Conservation (phyloP, 2,329 filamentous ascomycete species). For the Kalmusia sp. region DNA sequence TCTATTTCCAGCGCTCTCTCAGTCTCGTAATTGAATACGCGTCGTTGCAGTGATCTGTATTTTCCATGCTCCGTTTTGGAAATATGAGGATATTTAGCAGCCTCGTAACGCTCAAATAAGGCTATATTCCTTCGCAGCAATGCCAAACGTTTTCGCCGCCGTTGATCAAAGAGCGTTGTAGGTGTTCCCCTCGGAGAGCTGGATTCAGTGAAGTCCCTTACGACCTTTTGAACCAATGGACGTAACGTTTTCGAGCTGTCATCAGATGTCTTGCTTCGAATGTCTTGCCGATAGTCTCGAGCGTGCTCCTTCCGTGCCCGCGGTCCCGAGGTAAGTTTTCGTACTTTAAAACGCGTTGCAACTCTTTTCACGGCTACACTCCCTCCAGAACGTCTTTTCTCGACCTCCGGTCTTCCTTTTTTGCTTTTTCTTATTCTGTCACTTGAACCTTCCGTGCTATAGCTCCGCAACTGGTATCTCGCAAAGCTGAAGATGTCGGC, state of each 20-base stretch:
- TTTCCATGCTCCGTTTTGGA: constrained; percentile 25
- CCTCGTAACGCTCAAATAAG: background rate
- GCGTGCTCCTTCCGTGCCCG: no score
- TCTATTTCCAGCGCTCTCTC: background rate
- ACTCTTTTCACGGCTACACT: no score
- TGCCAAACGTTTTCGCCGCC: background rate
- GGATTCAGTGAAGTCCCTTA: no score
- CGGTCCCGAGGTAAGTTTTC: no score
- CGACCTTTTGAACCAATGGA: no score
- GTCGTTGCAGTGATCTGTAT: constrained; percentile 37
- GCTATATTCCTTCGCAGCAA: background rate
- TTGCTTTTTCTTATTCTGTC: background rate
- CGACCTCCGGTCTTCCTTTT: no score
- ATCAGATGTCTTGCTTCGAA: no score
- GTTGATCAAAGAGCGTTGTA: background rate
- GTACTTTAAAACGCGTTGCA: no score
- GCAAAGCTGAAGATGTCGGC: constrained; percentile 33
- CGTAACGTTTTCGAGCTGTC: no score
- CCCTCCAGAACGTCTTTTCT: no score
- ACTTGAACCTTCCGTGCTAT: constrained; percentile 6
- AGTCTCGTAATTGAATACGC: constrained; percentile 24
- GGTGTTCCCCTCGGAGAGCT: no score
- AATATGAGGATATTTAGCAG: background rate
- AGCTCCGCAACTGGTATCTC: constrained; percentile 17
- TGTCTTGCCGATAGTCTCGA: no score